Conservation (phyloP, 495 filamentous ascomycete species). For the Penicillium soppii region DNA sequence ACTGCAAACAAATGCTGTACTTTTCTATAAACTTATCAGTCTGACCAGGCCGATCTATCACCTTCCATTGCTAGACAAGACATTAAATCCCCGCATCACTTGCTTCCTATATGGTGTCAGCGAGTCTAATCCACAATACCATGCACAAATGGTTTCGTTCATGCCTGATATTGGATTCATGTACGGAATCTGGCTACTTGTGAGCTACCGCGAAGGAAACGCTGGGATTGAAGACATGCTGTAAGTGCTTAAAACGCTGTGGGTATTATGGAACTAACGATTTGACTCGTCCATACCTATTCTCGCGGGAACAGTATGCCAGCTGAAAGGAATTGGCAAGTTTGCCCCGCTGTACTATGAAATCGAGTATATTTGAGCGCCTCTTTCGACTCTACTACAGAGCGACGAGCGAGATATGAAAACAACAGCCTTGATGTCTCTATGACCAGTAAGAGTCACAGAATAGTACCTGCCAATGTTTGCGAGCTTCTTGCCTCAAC, state of each 20-base stretch:
- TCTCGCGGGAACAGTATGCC: constrained; percentile 7
- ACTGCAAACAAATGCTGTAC: too few relatives aligned
- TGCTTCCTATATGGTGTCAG: constrained; percentile 20
- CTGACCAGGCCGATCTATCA: constrained; percentile 2
- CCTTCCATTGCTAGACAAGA: constrained; percentile 10
- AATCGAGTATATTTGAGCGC: constrained; percentile 9
- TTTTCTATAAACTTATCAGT: too few relatives aligned
- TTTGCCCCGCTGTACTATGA: constrained; percentile 18
- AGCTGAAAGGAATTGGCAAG: constrained; percentile 14
- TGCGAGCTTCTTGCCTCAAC: constrained; percentile 12
- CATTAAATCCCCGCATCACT: constrained; percentile 5
- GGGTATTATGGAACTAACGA: too few relatives aligned
- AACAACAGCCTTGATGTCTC: neutral
- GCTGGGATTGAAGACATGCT: neutral
- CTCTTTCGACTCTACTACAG: neutral
- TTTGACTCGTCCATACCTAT: constrained; percentile 7
- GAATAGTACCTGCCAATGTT: constrained; percentile 13
- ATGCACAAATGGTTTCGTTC: constrained; percentile 19
- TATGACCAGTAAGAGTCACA: constrained; percentile 4
- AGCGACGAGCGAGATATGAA: constrained; percentile 4
- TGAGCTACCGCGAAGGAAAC: constrained; percentile 15
- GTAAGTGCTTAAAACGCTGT: constrained; percentile 8
- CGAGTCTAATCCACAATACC: constrained; percentile 3
- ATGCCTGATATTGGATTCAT: constrained; percentile 12
- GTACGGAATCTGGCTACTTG: constrained; percentile 20